phyloP scores from a whole-genome alignment of 2,329 filamentous ascomycete species.

The Chrysoporthe puriensis region DNA sequence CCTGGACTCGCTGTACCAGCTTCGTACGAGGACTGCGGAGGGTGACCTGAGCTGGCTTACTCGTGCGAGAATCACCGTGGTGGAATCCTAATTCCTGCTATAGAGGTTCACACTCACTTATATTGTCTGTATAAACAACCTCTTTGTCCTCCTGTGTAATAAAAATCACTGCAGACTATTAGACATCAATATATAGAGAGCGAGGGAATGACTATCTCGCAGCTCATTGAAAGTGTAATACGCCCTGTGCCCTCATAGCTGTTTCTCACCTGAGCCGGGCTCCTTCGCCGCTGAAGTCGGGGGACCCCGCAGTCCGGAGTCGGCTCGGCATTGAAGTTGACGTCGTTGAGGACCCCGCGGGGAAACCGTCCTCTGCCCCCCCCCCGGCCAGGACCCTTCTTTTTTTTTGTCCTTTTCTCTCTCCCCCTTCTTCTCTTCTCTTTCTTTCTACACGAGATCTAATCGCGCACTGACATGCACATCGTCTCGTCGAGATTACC shows the following conservation, averaged over 20 bases:
- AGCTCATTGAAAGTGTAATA: not conserved
- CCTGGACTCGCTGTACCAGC: constrained; percentile 68
- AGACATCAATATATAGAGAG: too few relatives aligned
- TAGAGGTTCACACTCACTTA: too few relatives aligned
- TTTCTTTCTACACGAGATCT: not conserved
- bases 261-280: not conserved
- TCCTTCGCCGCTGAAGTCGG: constrained; percentile 5
- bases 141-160: too few relatives aligned
- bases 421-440: too few relatives aligned
- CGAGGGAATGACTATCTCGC: not conserved
- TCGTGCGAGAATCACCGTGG: constrained; percentile 5
- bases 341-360: constrained; percentile 20
- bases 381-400: too few relatives aligned
- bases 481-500: not conserved
- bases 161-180: not conserved
- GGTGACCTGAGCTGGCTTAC: constrained; percentile 17
- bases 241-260: not conserved
- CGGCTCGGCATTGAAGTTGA: constrained; percentile 19
- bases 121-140: too few relatives aligned
- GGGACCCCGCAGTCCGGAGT: constrained; percentile 13
- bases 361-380: not conserved
- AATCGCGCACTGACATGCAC: constrained; percentile 1
- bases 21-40: constrained; percentile 35
- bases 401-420: not conserved
- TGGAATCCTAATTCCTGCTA: not conserved